Evolutionary conservation across 179 eudicot species (phyloP).

Genomic region (Nepenthes alata): DNA sequence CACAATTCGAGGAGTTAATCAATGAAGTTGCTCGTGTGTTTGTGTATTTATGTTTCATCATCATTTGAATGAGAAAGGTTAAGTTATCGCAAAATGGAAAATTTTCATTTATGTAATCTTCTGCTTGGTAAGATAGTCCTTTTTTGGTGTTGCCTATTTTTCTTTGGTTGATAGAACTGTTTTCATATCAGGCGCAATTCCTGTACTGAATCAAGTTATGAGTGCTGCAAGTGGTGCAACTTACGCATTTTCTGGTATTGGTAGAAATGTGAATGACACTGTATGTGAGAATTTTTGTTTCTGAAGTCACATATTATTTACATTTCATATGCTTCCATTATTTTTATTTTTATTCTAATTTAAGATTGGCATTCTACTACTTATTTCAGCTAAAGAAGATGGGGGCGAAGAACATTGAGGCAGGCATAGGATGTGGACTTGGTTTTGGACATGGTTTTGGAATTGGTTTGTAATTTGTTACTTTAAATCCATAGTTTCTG

Average conservation of each 20-base stretch:
- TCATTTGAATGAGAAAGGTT: no score
- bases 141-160: neutral
- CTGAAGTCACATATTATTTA: neutral
- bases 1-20: no score
- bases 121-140: no score
- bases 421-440: constrained; percentile 93
- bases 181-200: constrained; percentile 61
- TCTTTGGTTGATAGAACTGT: neutral
- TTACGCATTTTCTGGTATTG: constrained; percentile 68
- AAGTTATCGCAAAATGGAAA: no score
- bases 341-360: neutral
- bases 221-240: constrained; percentile 96
- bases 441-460: constrained; percentile 98
- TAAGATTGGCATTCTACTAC: neutral
- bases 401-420: constrained; percentile 76
- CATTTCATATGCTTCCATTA: neutral
- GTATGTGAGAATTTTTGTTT: constrained; percentile 32
- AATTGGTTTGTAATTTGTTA: constrained; percentile 41
- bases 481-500: neutral
- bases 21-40: no score
- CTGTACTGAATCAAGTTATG: constrained; percentile 69
- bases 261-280: constrained; percentile 56
- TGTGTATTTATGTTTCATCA: no score
- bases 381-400: constrained; percentile 58
- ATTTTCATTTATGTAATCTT: no score